Conservation (phyloP, 2,329 filamentous ascomycete genomes). For the Pseudocercospora vitis region DNA sequence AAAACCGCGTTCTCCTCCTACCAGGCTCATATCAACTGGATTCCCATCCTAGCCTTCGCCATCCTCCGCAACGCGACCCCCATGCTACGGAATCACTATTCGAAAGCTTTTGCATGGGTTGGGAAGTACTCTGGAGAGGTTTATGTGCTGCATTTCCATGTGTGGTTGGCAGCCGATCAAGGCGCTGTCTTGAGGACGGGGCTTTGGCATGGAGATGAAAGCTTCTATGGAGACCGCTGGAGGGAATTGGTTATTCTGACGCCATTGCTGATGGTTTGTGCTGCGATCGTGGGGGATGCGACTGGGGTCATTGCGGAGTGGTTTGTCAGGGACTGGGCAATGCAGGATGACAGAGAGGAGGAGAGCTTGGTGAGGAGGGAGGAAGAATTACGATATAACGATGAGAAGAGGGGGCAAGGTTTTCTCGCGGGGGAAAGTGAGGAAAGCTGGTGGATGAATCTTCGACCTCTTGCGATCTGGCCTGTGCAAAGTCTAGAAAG, state of each 20-base stretch:
- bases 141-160: constrained; percentile 61
- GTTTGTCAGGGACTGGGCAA: constrained; percentile 34
- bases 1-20: constrained; percentile 49
- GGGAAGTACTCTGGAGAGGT: constrained; percentile 60
- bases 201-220: constrained; percentile 32
- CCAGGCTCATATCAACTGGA: constrained; percentile 55
- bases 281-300: constrained; percentile 41
- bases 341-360: neutral
- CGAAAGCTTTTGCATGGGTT: constrained; percentile 53
- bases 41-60: constrained; percentile 56
- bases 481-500: neutral
- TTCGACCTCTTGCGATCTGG: neutral
- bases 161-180: constrained; percentile 61
- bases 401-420: too few relatives aligned
- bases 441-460: neutral
- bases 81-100: constrained; percentile 46
- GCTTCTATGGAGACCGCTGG: constrained; percentile 33
- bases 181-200: constrained; percentile 50
- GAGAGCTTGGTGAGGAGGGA: too few relatives aligned
- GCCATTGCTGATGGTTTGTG: constrained; percentile 45
- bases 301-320: constrained; percentile 42
- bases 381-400: too few relatives aligned
- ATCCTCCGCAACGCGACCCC: constrained; percentile 53
- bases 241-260: constrained; percentile 44
- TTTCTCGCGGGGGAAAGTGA: neutral